Percentiles rank a stretch among this genome's conserved stretches.
Conservation (phyloP, 305 asterid species). For the Solanum aculeatissimum region DNA sequence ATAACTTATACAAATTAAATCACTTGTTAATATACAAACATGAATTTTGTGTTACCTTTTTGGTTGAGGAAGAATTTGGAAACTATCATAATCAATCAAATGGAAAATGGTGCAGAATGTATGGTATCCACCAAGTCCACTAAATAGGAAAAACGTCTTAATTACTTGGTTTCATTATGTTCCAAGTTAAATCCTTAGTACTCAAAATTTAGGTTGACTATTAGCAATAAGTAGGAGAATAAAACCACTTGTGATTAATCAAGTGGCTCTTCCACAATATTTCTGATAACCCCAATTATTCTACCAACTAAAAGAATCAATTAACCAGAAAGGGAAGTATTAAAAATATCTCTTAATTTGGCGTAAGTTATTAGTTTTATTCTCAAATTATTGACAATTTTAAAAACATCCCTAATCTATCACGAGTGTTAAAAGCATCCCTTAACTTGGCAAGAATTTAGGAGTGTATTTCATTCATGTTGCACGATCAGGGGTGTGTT, state of each 20-base stretch:
- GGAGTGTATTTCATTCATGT: no score
- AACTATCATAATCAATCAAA: not conserved
- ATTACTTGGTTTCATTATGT: not conserved
- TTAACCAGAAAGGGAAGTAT: no score
- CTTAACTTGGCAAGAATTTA: no score
- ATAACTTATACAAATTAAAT: no score
- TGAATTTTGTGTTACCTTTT: not conserved
- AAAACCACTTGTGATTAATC: not conserved
- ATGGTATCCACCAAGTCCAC: not conserved
- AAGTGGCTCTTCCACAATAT: not conserved
- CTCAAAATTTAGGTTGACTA: not conserved
- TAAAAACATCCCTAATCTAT: no score
- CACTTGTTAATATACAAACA: no score
- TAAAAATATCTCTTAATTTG: no score
- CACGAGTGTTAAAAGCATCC: no score
- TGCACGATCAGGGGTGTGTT: no score
- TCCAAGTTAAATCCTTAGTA: not conserved
- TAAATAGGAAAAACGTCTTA: not conserved
- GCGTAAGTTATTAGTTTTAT: no score
- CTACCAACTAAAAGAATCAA: not conserved
- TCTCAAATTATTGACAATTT: no score
- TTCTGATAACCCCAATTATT: not conserved
- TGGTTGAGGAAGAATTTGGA: not conserved
- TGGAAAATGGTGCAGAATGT: not conserved
- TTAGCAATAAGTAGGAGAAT: not conserved